phyloP scores from a whole-genome alignment of 192 early-diverging fungal genomes.

The Coemansia asiatica region DNA sequence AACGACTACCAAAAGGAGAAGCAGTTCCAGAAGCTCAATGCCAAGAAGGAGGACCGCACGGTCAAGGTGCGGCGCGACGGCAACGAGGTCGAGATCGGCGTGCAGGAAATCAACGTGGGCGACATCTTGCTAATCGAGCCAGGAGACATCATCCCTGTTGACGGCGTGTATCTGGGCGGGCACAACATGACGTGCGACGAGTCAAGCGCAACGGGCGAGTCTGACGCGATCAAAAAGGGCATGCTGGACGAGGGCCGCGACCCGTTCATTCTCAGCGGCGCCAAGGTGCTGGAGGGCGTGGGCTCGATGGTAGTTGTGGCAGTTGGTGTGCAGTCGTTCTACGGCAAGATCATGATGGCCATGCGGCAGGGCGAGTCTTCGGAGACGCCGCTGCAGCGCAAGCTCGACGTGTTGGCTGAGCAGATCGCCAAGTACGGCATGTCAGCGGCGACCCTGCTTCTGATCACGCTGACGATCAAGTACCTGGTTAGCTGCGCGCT shows the following conservation, averaged over 20 bases:
- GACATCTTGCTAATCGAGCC: conserved; percentile 84
- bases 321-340: conserved; percentile 80
- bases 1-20: conserved; percentile 90
- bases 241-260: conserved; percentile 56
- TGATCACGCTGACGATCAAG: conserved; percentile 70
- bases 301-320: conserved; percentile 84
- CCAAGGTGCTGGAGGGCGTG: conserved; percentile 87
- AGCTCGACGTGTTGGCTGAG: conserved; percentile 88
- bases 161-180: conserved; percentile 78
- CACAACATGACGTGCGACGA: conserved; percentile 89
- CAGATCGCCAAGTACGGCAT: conserved; percentile 93
- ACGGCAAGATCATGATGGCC: conserved; percentile 89
- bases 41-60: conserved; percentile 79
- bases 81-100: conserved; percentile 68
- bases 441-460: conserved; percentile 77
- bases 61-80: conserved; percentile 80
- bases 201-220: conserved; percentile 89
- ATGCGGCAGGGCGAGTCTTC: conserved; percentile 62
- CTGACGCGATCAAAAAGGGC: conserved; percentile 79
- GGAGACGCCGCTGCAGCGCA: conserved; percentile 89
- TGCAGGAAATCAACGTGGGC: conserved; percentile 83
- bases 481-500: conserved; percentile 61
- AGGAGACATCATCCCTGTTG: conserved; percentile 94
- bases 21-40: conserved; percentile 85
- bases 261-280: conserved; percentile 85